Conservation (phyloP, 352 stramenopile genomes). For the Peronosclerospora sorghi region DNA sequence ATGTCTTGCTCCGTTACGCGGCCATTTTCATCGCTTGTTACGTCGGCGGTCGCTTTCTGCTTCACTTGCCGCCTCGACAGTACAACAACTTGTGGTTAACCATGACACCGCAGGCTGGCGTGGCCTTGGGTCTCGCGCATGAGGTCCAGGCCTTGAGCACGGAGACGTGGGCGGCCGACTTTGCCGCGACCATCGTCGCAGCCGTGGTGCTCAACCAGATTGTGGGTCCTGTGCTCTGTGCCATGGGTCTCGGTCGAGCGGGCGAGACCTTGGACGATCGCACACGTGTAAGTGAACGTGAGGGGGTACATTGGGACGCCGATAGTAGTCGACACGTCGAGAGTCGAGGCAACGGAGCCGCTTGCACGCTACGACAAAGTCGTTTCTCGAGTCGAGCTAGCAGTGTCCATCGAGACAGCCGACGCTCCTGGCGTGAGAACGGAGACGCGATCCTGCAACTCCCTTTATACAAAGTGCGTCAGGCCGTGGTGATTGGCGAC, state of each 20-base stretch:
- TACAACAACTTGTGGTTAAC: slow-evolving; percentile 74
- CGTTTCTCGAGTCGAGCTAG: too few relatives aligned
- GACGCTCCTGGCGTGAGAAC: too few relatives aligned
- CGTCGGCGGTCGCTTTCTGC: slow-evolving; percentile 40
- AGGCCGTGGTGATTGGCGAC: slow-evolving; percentile 49
- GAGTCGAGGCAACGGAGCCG: too few relatives aligned
- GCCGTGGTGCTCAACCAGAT: slow-evolving; percentile 69
- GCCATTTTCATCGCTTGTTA: slow-evolving; percentile 58
- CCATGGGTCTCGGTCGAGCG: slow-evolving; percentile 36
- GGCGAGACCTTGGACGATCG: slow-evolving; percentile 38
- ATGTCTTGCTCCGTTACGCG: slow-evolving; percentile 43
- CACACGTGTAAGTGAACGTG: too few relatives aligned
- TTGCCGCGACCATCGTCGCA: slow-evolving; percentile 49
- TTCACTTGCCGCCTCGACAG: slow-evolving; percentile 42
- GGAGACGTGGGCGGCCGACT: slow-evolving; percentile 44
- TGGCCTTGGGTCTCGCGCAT: slow-evolving; percentile 46
- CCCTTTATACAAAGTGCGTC: slow-evolving; percentile 38
- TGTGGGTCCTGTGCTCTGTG: slow-evolving; percentile 49
- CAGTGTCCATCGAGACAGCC: too few relatives aligned
- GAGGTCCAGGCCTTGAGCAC: slow-evolving; percentile 41
- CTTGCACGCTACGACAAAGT: too few relatives aligned
- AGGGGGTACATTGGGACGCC: too few relatives aligned
- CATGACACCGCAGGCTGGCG: slow-evolving; percentile 61
- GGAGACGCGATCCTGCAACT: slow-evolving; percentile 31
- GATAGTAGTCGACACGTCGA: too few relatives aligned